Evolutionary conservation across 1,284 basidiomycete species (phyloP).

Genomic region (Sutorius eximius): DNA sequence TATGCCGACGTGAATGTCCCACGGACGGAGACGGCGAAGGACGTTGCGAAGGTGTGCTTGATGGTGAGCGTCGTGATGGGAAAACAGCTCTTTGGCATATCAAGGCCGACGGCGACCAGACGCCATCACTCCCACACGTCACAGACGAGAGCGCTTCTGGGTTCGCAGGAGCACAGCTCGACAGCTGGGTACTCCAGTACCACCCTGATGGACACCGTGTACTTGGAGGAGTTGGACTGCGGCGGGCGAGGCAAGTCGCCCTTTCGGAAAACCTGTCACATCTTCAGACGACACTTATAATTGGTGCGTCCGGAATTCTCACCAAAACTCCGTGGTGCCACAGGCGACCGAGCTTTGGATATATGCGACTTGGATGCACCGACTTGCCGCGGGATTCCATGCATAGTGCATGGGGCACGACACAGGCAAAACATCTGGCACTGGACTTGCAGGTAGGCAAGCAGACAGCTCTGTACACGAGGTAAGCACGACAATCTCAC

Average conservation of each 20-base stretch:
- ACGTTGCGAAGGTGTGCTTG: not conserved
- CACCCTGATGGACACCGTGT: conserved; percentile 15
- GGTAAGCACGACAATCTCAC: not conserved
- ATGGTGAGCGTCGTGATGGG: conserved; percentile 1
- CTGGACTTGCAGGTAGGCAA: conserved; percentile 16
- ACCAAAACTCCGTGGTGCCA: conserved; percentile 15
- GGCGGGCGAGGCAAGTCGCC: conserved; percentile 14
- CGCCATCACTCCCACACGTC: not conserved
- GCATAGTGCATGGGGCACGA: conserved; percentile 10
- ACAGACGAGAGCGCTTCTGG: conserved; percentile 3
- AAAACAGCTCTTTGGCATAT: conserved; percentile 8
- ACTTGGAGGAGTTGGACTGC: not conserved
- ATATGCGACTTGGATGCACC: conserved; percentile 5
- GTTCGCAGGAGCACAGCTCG: conserved; percentile 13
- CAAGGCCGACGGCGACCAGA: conserved; percentile 16
- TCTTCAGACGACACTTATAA: not conserved
- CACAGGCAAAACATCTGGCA: not conserved
- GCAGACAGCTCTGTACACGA: conserved; percentile 12
- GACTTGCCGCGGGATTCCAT: conserved; percentile 10
- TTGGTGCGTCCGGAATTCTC: not conserved
- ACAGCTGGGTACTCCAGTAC: conserved; percentile 18
- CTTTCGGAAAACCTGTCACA: conserved; percentile 15
- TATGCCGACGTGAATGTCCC: conserved; percentile 3
- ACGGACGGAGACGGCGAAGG: conserved; percentile 12
- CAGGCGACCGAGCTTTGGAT: conserved; percentile 1